These are phyloP conservation scores for Beauveria sp. DNA, from an alignment of 2,329 filamentous ascomycete genomes.

Conservation along the genomic window DNA sequence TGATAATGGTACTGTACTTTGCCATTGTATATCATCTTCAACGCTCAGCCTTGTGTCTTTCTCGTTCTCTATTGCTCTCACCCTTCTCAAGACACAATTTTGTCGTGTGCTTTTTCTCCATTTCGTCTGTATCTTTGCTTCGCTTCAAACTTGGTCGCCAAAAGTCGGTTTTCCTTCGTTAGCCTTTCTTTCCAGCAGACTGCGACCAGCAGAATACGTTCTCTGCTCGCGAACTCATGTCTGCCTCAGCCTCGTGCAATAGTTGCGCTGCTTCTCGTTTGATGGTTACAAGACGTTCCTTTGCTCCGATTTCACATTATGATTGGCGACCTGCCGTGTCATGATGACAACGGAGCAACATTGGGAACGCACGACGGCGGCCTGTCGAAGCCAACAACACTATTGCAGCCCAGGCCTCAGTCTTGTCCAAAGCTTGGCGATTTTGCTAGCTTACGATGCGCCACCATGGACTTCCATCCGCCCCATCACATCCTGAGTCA, in stretches of 20 bases:
- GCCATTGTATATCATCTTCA: not conserved
- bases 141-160: not conserved
- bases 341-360: not conserved
- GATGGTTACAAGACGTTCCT: not conserved
- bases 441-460: slow-evolving; percentile 1
- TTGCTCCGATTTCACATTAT: not conserved
- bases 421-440: slow-evolving; percentile 10
- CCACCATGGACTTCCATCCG: slow-evolving; percentile 1
- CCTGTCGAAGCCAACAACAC: not conserved
- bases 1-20: not conserved
- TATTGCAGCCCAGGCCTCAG: not conserved
- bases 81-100: not conserved
- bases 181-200: too few species aligned
- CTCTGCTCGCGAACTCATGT: not conserved
- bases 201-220: not conserved
- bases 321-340: not conserved
- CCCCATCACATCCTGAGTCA: slow-evolving; percentile 9
- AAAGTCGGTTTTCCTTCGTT: not conserved
- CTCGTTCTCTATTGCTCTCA: not conserved
- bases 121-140: not conserved
- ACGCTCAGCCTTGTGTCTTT: not conserved
- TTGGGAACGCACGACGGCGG: not conserved
- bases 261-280: not conserved
- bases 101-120: not conserved
- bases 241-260: not conserved